phyloP scores from a whole-genome alignment of 345 rosid species.

The Hibiscus tridactylites region DNA sequence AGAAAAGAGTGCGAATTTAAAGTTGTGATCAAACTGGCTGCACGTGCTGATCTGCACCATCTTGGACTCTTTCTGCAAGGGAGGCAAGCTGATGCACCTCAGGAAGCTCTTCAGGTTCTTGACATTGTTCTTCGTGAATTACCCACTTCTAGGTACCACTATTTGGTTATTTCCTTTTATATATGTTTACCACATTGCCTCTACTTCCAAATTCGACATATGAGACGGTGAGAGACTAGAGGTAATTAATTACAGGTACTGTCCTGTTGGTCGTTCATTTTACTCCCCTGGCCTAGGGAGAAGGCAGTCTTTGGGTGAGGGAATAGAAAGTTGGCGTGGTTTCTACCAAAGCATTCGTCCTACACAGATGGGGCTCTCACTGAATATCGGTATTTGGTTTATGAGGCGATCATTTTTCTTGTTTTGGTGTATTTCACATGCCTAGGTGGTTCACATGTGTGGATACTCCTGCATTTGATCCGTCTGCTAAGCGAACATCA shows the following conservation, averaged over 20 bases:
- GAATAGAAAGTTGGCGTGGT: constrained; percentile 97
- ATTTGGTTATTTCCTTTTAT: constrained; percentile 14
- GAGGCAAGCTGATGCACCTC: constrained; percentile 88
- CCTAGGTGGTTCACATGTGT: not conserved
- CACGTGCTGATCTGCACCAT: constrained; percentile 90
- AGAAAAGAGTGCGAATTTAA: constrained; percentile 71
- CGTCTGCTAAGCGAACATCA: not conserved
- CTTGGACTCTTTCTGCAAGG: constrained; percentile 79
- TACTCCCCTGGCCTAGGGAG: constrained; percentile 79
- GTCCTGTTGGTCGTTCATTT: constrained; percentile 88
- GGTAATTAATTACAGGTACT: constrained; percentile 40
- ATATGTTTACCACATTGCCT: not conserved
- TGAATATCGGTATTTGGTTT: constrained; percentile 58
- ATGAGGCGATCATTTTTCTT: constrained; percentile 9
- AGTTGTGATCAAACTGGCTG: constrained; percentile 72
- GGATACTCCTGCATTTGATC: not conserved
- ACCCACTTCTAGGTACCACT: constrained; percentile 56
- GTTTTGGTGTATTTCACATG: not conserved
- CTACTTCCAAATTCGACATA: not conserved
- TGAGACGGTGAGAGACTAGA: not conserved
- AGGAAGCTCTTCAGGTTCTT: constrained; percentile 97
- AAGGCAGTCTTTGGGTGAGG: constrained; percentile 79
- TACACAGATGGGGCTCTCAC: constrained; percentile 87
- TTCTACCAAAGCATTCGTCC: constrained; percentile 97
- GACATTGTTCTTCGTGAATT: constrained; percentile 95